phyloP scores from a whole-genome alignment of 2,329 filamentous ascomycete genomes.

The Curvularia hawaiiensis region DNA sequence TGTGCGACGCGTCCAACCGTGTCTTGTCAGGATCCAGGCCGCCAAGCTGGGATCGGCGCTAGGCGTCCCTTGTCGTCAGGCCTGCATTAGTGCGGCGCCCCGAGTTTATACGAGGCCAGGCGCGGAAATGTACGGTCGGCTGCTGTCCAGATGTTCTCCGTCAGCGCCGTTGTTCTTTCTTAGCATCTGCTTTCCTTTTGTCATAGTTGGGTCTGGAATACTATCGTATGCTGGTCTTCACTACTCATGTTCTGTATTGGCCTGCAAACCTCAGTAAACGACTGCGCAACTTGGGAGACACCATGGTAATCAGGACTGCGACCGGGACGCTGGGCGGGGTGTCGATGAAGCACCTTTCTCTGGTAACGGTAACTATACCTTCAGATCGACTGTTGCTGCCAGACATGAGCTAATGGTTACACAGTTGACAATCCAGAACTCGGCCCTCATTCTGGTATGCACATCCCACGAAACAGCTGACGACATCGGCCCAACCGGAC shows the following conservation, averaged over 20 bases:
- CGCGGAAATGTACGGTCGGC: slow-evolving; percentile 1
- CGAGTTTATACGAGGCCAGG: slow-evolving; percentile 1
- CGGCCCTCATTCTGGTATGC: slow-evolving; percentile 72
- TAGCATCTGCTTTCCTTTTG: background rate
- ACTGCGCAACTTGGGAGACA: background rate
- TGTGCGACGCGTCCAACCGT: background rate
- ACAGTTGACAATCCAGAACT: slow-evolving; percentile 81
- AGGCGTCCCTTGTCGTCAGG: background rate
- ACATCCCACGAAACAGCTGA: slow-evolving; percentile 22
- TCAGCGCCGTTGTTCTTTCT: background rate
- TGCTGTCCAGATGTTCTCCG: background rate
- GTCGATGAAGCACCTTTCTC: slow-evolving; percentile 71
- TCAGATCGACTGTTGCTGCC: background rate
- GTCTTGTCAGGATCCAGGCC: background rate
- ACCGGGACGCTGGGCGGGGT: slow-evolving; percentile 54
- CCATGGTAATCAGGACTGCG: slow-evolving; percentile 15
- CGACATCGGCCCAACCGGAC: slow-evolving; percentile 3
- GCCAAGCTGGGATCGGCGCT: slow-evolving; percentile 5
- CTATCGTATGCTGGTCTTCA: background rate
- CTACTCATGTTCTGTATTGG: background rate
- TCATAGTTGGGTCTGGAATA: background rate
- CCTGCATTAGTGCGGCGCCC: slow-evolving; percentile 1
- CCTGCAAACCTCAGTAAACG: background rate
- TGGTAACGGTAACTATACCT: slow-evolving; percentile 62
- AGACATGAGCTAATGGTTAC: slow-evolving; percentile 24